Percentiles rank a stretch among this genome's conserved stretches.
These are phyloP conservation scores for Leccinum truebloodii DNA, from an alignment of 768 basidiomycete species.

Conservation along the genomic window DNA sequence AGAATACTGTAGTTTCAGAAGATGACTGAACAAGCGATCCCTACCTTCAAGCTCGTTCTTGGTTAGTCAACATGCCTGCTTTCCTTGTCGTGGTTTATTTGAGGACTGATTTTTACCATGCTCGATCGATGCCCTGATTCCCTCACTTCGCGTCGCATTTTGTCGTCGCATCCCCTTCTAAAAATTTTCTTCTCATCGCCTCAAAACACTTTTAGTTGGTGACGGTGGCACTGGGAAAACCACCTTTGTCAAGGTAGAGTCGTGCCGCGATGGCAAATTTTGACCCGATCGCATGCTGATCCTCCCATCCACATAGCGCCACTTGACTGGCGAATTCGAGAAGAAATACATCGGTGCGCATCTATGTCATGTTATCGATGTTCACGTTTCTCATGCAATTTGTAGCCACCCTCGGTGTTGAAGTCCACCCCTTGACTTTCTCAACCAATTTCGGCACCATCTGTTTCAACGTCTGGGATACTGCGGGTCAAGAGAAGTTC, in stretches of 20 bases:
- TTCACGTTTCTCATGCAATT: conserved; percentile 14
- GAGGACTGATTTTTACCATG: conserved; percentile 29
- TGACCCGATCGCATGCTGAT: conserved; percentile 60
- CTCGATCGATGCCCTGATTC: conserved; percentile 53
- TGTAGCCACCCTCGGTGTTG: conserved; percentile 97
- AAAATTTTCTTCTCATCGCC: not conserved
- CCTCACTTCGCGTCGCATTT: conserved; percentile 12
- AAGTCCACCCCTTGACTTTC: conserved; percentile 96
- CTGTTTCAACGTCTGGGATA: conserved; percentile 99
- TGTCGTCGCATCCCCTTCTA: conserved; percentile 9
- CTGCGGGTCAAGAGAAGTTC: conserved; percentile 99
- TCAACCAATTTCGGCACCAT: conserved; percentile 98
- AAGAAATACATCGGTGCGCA: conserved; percentile 97
- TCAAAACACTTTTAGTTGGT: conserved; percentile 58
- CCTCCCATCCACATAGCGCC: conserved; percentile 60
- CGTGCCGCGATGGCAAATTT: conserved; percentile 27
- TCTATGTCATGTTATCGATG: conserved; percentile 13
- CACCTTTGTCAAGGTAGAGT: conserved; percentile 90
- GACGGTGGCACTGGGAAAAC: conserved; percentile 98
- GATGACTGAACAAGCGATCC: conserved; percentile 50
- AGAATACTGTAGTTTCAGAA: conserved; percentile 26
- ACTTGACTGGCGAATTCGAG: conserved; percentile 99
- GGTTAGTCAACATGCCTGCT: conserved; percentile 52
- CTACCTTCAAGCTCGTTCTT: conserved; percentile 98
- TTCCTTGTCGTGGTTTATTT: conserved; percentile 9